These are phyloP conservation scores for Pythium scleroteichum DNA, from an alignment of 352 stramenopile species.

Conservation along the genomic window DNA sequence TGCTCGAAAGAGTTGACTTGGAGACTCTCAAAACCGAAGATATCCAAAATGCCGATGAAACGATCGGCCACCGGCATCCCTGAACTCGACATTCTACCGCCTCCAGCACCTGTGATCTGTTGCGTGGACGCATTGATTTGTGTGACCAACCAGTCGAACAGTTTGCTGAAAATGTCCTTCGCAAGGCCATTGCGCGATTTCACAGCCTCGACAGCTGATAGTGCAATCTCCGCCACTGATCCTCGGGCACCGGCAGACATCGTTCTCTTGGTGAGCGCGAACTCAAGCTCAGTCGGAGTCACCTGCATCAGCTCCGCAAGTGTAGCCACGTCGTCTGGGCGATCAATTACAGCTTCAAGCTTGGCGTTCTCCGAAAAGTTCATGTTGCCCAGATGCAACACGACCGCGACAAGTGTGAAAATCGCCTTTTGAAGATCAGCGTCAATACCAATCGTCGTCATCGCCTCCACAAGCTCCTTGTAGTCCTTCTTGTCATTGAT, in stretches of 20 bases:
- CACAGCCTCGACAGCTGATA: constrained; percentile 77
- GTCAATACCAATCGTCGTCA: constrained; percentile 90
- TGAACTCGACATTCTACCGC: constrained; percentile 20
- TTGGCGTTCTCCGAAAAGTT: constrained; percentile 89
- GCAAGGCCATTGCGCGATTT: constrained; percentile 94
- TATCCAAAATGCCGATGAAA: constrained; percentile 96
- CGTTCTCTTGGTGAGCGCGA: constrained; percentile 87
- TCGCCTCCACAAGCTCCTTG: constrained; percentile 91
- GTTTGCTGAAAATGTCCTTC: constrained; percentile 95
- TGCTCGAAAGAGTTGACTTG: constrained; percentile 95
- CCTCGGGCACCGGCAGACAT: constrained; percentile 86
- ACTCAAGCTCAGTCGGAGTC: constrained; percentile 77
- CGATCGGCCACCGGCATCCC: constrained; percentile 38
- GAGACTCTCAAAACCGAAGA: constrained; percentile 97
- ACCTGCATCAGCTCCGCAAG: constrained; percentile 88
- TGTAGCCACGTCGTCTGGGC: constrained; percentile 65
- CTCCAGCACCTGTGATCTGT: constrained; percentile 47
- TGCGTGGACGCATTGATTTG: constrained; percentile 92
- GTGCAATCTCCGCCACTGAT: constrained; percentile 82
- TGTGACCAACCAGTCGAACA: constrained; percentile 97
- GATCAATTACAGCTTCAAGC: constrained; percentile 70
- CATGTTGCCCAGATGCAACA: constrained; percentile 98
- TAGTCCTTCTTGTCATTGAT: constrained; percentile 96
- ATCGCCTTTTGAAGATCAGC: constrained; percentile 92
- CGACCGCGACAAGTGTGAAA: constrained; percentile 94